These are phyloP conservation scores for Agaricus bisporus DNA, from an alignment of 768 basidiomycete genomes.

Conservation along the genomic window DNA sequence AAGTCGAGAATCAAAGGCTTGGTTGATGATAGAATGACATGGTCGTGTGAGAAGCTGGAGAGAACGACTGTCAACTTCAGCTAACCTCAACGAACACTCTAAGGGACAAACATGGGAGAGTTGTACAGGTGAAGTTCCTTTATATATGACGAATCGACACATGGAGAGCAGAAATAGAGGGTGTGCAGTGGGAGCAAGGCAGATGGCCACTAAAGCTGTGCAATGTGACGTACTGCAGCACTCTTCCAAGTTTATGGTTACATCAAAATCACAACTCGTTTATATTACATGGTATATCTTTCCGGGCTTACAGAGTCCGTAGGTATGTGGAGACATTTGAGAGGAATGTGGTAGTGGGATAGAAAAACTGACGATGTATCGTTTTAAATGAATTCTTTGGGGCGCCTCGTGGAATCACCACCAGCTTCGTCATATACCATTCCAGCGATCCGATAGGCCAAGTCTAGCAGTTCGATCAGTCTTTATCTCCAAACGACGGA, in stretches of 20 bases:
- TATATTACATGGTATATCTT: not conserved
- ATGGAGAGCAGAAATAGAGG: slow-evolving; percentile 29
- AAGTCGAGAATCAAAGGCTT: slow-evolving; percentile 91
- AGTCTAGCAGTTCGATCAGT: slow-evolving; percentile 39
- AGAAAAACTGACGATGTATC: not conserved
- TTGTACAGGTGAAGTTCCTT: slow-evolving; percentile 89
- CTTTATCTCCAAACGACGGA: not conserved
- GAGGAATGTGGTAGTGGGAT: too few relatives aligned
- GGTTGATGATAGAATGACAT: slow-evolving; percentile 94
- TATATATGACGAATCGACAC: slow-evolving; percentile 94
- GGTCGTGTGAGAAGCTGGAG: slow-evolving; percentile 83
- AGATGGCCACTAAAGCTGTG: not conserved
- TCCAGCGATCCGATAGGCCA: slow-evolving; percentile 81
- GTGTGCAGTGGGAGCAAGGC: too few relatives aligned
- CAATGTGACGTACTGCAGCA: not conserved
- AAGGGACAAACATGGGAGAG: slow-evolving; percentile 64
- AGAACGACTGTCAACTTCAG: not conserved
- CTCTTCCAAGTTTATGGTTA: slow-evolving; percentile 6
- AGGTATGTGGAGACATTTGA: not conserved
- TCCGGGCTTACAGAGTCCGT: not conserved
- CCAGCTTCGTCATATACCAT: slow-evolving; percentile 80
- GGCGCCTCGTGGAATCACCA: slow-evolving; percentile 71
- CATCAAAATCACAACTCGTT: slow-evolving; percentile 22
- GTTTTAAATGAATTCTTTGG: slow-evolving; percentile 67
- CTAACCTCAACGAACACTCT: slow-evolving; percentile 1